These are phyloP conservation scores for Leishmania amazonensis DNA, from an alignment of 208 protist species.

Conservation along the genomic window DNA sequence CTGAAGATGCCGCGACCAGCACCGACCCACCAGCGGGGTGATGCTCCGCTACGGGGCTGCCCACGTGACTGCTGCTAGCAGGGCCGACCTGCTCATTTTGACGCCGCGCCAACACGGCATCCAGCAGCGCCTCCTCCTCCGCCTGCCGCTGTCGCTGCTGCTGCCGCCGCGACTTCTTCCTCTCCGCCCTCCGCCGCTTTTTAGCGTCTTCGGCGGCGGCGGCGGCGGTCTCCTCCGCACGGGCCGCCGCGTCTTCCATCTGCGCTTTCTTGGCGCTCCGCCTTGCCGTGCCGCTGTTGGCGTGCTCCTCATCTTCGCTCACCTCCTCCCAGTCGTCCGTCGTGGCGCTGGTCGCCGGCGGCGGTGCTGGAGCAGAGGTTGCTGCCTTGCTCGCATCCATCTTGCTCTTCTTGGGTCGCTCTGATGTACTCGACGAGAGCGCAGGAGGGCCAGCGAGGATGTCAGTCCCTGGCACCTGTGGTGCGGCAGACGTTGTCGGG, in stretches of 20 bases:
- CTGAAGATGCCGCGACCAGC: not conserved
- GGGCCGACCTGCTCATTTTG: conserved; percentile 14
- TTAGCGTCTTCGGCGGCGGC: conserved; percentile 23
- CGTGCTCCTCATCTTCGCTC: conserved; percentile 12
- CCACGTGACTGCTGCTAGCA: not conserved
- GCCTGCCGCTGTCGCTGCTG: conserved; percentile 42
- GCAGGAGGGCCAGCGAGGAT: not conserved
- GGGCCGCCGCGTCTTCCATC: not conserved
- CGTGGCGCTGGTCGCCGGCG: not conserved
- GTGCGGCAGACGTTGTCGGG: not conserved
- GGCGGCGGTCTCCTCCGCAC: not conserved
- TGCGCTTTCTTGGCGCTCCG: not conserved
- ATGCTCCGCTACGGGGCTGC: conserved; percentile 6
- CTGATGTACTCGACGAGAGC: not conserved
- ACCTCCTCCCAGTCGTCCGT: conserved; percentile 31
- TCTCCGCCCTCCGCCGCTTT: conserved; percentile 40
- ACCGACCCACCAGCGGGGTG: not conserved
- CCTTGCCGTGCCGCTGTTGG: not conserved
- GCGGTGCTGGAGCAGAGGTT: not conserved
- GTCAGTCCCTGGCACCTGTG: not conserved
- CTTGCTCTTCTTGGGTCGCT: not conserved
- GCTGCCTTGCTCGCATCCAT: not conserved
- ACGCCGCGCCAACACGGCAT: conserved; percentile 49
- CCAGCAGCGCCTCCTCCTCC: conserved; percentile 80
- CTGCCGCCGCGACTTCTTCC: conserved; percentile 37